Evolutionary conservation across 768 basidiomycete genomes (phyloP), one percentile per base, ranked within the genome.

Genomic region (Suillus hirtellus): DNA sequence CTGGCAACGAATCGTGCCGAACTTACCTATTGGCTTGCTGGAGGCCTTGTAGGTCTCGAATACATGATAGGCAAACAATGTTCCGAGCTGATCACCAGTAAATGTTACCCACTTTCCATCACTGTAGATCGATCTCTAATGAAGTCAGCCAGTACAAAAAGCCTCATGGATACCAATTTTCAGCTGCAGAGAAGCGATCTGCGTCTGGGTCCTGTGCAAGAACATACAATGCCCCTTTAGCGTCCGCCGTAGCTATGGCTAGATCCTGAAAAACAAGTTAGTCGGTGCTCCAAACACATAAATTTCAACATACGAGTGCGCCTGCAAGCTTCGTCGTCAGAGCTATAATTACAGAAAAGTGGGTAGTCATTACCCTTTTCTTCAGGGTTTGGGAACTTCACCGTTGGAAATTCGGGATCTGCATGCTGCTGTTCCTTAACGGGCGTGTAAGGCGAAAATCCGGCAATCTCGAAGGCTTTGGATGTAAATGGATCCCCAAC

Each of bases 151-250:
- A 60, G 64, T 35, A 21, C 12, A 27, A 4, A 54, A 21, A 64
- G n/a, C 19, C 44, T 21, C 17, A 27, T 58, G 49, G 78, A 65
- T 68, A 89, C 90, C 78, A 70, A 73, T 80, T 85, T 73, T 93
- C 88, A 38, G 89, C 92, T 27, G 90, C 90, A 11, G 87, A 81
- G 71, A 95, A 95, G 42, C 91, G 79, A 75, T 95, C 94, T 4
- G 90, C 85, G 70, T 96, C 94, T 0, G 94, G 95, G 74, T 95
- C 95, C 72, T 96, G 93, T 3, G 95, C 93, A 19, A 96, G 77
- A 2, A 96, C 87, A 70, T 93, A 88, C 27, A 74, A 71, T 4
- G 84, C 86, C 0, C 79, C 81, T 19, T 78, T 75, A 2, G 68
- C 64, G 35, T 86, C 77, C 2, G 92, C 94, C 0, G 85, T 87